Conservation (phyloP, 2,329 filamentous ascomycete genomes). For the Fusarium sp. region DNA sequence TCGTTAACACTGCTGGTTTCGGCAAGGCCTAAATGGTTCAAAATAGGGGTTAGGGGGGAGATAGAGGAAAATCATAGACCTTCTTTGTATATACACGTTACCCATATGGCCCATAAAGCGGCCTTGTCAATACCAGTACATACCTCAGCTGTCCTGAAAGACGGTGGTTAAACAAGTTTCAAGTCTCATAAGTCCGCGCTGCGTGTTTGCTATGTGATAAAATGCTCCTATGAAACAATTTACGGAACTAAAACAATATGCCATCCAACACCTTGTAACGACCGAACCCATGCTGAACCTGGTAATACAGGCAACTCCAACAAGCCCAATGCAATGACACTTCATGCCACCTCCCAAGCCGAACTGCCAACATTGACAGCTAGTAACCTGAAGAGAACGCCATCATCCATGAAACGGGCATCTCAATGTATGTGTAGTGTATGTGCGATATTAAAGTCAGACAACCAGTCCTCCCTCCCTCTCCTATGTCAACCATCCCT, state of each 20-base stretch:
- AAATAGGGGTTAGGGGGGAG: background rate
- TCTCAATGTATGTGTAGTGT: slow-evolving; percentile 26
- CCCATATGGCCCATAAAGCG: slow-evolving; percentile 3
- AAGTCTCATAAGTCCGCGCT: background rate
- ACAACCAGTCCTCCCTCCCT: slow-evolving; percentile 4
- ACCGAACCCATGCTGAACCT: slow-evolving; percentile 11
- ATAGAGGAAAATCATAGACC: slow-evolving; percentile 7
- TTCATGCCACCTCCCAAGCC: slow-evolving; percentile 3
- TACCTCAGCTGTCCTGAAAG: slow-evolving; percentile 8
- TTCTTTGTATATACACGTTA: slow-evolving; percentile 35
- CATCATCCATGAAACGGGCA: slow-evolving; percentile 7
- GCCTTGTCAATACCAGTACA: slow-evolving; percentile 27
- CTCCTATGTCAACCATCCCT: background rate
- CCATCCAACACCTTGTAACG: slow-evolving; percentile 20
- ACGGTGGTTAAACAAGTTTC: background rate
- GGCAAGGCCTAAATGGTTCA: slow-evolving; percentile 50
- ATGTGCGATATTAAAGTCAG: slow-evolving; percentile 30
- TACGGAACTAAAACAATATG: slow-evolving; percentile 1
- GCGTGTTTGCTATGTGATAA: background rate
- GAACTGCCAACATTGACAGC: slow-evolving; percentile 11
- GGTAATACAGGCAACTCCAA: background rate
- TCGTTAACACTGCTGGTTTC: slow-evolving; percentile 55
- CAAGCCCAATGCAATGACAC: slow-evolving; percentile 9
- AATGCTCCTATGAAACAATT: background rate
- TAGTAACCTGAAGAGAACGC: slow-evolving; percentile 22